These are phyloP conservation scores for Avena sativa DNA, from an alignment of 176 grass and related monocot species.

Conservation along the genomic window DNA sequence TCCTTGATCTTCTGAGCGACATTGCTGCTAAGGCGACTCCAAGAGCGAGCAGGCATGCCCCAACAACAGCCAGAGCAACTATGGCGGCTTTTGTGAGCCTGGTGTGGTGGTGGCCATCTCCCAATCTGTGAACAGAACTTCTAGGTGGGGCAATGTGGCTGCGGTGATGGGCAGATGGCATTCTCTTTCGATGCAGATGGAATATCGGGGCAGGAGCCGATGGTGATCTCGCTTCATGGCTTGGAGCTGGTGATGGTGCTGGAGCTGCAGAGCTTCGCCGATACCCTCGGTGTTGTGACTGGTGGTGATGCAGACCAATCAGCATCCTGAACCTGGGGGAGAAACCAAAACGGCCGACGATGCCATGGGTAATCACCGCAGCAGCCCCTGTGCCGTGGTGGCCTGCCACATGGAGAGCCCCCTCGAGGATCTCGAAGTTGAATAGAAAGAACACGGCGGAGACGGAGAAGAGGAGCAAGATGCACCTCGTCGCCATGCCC, in stretches of 20 bases:
- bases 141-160: not conserved
- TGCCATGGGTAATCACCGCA: not conserved
- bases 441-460: conserved; percentile 32
- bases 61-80: conserved; percentile 28
- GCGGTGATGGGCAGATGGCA: conserved; percentile 14
- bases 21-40: conserved; percentile 17
- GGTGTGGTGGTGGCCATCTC: conserved; percentile 16
- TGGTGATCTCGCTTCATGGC: conserved; percentile 19
- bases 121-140: not conserved
- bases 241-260: not conserved
- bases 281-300: not conserved
- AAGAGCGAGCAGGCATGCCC: conserved; percentile 39
- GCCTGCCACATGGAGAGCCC: conserved; percentile 5
- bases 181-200: not conserved
- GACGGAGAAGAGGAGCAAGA: conserved; percentile 20
- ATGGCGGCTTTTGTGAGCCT: not conserved
- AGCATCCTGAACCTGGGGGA: conserved; percentile 47
- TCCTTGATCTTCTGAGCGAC: conserved; percentile 37
- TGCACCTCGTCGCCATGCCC: conserved; percentile 28
- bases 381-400: not conserved
- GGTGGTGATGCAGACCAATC: conserved; percentile 20
- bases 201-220: conserved; percentile 7
- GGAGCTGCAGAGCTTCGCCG: not conserved
- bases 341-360: not conserved
- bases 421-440: conserved; percentile 39